These are phyloP conservation scores for Comarum palustre DNA, from an alignment of 306 rosid genomes.

Conservation along the genomic window DNA sequence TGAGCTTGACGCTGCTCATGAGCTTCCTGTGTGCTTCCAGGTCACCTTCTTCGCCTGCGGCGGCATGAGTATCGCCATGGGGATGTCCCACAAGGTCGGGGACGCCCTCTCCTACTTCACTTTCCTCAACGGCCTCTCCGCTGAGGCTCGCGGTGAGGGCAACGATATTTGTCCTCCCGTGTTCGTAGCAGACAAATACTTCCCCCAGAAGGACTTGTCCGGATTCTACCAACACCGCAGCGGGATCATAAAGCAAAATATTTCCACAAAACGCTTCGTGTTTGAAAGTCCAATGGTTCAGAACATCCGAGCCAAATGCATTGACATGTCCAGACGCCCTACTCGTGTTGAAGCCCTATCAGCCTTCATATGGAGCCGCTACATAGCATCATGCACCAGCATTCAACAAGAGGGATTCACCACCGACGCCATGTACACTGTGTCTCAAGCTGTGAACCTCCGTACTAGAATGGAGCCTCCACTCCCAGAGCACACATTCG, in stretches of 20 bases:
- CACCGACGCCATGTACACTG: not conserved
- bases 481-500: conserved; percentile 30
- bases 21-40: conserved; percentile 18
- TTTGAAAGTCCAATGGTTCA: conserved; percentile 17
- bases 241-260: conserved; percentile 18
- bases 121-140: conserved; percentile 18
- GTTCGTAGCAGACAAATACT: conserved; percentile 26
- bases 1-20: conserved; percentile 8
- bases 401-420: not conserved
- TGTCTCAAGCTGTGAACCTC: conserved; percentile 32
- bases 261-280: conserved; percentile 24
- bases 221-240: not conserved
- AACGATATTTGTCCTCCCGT: not conserved
- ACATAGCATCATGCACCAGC: conserved; percentile 17
- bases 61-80: conserved; percentile 11
- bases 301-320: conserved; percentile 15
- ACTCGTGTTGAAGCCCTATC: conserved; percentile 48
- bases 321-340: conserved; percentile 11
- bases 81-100: conserved; percentile 15
- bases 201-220: conserved; percentile 31
- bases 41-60: conserved; percentile 11
- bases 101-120: conserved; percentile 14
- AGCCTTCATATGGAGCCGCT: conserved; percentile 36
- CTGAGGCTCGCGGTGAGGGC: conserved; percentile 11
- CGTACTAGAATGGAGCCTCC: conserved; percentile 39